Conservation (phyloP, 441 rosid genomes). For the Jatropha podagrica region DNA sequence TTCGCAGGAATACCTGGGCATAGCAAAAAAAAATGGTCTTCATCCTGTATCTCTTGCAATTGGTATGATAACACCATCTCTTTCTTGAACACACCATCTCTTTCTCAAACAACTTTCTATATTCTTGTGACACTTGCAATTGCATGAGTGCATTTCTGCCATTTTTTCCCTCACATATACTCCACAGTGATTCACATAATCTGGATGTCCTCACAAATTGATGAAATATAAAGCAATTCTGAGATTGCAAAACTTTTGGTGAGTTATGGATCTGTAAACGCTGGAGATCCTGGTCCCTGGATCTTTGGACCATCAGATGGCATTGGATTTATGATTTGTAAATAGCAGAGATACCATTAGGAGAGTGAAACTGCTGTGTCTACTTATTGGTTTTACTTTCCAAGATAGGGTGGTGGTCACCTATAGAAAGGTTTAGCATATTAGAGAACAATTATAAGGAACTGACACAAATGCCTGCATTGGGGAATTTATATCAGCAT, state of each 20-base stretch:
- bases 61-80: conserved; percentile 32
- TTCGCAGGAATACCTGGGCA: conserved; percentile 45
- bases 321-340: background rate
- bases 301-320: background rate
- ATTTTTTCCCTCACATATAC: background rate
- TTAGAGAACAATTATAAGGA: background rate
- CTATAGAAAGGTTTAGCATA: background rate
- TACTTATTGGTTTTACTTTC: background rate
- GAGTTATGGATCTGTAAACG: background rate
- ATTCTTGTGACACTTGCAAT: conserved; percentile 7
- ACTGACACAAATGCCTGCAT: background rate
- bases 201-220: background rate
- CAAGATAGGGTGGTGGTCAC: background rate
- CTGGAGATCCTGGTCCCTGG: background rate
- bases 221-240: no score
- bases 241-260: background rate
- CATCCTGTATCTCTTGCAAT: conserved; percentile 58
- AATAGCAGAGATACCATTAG: background rate
- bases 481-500: background rate
- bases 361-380: background rate
- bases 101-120: background rate
- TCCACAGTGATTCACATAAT: background rate
- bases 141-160: background rate
- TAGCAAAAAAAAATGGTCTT: conserved; percentile 45
- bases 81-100: background rate